phyloP scores from a whole-genome alignment of 164 flowering plant species.

The Buxus sempervirens region DNA sequence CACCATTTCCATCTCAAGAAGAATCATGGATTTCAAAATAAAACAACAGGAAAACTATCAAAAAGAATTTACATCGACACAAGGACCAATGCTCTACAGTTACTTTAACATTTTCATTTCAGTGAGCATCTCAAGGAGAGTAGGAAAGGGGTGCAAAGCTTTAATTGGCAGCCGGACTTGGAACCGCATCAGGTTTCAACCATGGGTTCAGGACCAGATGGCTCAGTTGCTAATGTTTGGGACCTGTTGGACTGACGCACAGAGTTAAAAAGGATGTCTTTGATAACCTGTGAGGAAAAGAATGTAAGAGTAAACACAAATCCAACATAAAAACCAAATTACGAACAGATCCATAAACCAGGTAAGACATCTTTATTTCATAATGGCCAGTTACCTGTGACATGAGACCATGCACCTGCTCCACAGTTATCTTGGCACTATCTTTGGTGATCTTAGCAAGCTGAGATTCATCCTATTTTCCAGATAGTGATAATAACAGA shows the following conservation, averaged over 20 bases:
- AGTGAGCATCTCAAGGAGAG: background rate
- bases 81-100: background rate
- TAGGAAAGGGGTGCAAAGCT: background rate
- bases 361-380: background rate
- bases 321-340: no score
- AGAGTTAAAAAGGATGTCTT: constrained; percentile 91
- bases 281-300: constrained; percentile 68
- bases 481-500: background rate
- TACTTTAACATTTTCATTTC: no score
- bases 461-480: constrained; percentile 84
- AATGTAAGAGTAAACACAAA: background rate
- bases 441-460: constrained; percentile 95
- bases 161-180: background rate
- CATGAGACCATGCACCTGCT: constrained; percentile 99
- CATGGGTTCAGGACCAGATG: constrained; percentile 83
- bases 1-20: no score
- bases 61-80: background rate
- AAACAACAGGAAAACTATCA: no score
- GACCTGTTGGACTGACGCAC: constrained; percentile 53
- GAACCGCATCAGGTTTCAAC: constrained; percentile 53
- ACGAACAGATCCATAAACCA: background rate
- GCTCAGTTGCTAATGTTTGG: constrained; percentile 24
- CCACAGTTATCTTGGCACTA: constrained; percentile 96
- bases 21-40: background rate
- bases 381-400: constrained; percentile 62